phyloP scores from a whole-genome alignment of 352 stramenopile species.

The Globisporangium ultimum region DNA sequence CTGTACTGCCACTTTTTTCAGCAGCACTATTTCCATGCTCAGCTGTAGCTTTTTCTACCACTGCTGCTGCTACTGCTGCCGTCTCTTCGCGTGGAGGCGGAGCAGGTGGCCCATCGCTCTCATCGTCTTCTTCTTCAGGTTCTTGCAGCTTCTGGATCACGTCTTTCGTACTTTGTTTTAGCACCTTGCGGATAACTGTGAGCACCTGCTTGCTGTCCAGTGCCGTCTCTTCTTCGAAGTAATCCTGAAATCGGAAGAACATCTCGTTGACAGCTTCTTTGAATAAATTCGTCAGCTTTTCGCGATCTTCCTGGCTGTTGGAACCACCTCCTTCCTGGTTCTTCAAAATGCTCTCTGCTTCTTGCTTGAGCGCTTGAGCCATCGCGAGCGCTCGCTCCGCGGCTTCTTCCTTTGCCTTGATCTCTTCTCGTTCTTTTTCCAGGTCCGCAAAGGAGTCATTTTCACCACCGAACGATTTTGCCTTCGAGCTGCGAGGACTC shows the following conservation, averaged over 20 bases:
- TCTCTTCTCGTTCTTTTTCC: conserved; percentile 3
- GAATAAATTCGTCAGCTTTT: conserved; percentile 51
- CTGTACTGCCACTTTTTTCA: neutral
- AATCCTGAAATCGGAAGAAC: conserved; percentile 80
- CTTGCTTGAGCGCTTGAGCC: conserved; percentile 52
- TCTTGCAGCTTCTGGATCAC: conserved; percentile 55
- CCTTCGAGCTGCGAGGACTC: conserved; percentile 16
- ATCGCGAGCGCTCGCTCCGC: conserved; percentile 42
- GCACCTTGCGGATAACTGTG: conserved; percentile 66
- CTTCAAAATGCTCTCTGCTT: conserved; percentile 48
- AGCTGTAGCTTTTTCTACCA: conserved; percentile 1
- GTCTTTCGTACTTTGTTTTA: conserved; percentile 77
- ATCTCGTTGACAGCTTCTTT: conserved; percentile 80
- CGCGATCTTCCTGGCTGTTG: conserved; percentile 23
- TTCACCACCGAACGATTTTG: conserved; percentile 14
- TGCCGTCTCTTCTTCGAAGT: conserved; percentile 63
- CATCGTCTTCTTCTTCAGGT: conserved; percentile 18
- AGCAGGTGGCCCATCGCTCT: conserved; percentile 37
- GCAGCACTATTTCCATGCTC: neutral
- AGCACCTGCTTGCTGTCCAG: conserved; percentile 73
- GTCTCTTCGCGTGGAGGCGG: conserved; percentile 23
- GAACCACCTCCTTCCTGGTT: conserved; percentile 7
- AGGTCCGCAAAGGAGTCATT: conserved; percentile 20
- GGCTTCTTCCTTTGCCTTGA: conserved; percentile 36
- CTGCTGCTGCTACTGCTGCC: conserved; percentile 3